Conservation (phyloP, 2,329 filamentous ascomycete species). For the Aspergillus piperis region DNA sequence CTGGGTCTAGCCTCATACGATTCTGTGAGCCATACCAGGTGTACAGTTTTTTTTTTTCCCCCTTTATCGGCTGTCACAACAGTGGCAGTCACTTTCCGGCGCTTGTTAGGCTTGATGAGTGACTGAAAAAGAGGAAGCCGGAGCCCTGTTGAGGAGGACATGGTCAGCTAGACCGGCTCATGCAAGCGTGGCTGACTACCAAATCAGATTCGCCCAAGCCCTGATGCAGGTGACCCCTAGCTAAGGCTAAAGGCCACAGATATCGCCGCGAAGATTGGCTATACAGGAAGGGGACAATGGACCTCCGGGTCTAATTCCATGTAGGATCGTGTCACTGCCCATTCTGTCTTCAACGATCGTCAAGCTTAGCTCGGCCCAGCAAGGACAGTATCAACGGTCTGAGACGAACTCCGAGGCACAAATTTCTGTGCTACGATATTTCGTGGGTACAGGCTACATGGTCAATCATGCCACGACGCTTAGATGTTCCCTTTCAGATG, state of each 20-base stretch:
- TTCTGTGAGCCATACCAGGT: neutral
- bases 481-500: neutral
- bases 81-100: neutral
- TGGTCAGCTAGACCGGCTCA: neutral
- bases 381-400: neutral
- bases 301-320: neutral
- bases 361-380: neutral
- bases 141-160: too few relatives aligned
- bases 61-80: neutral
- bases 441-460: neutral
- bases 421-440: neutral
- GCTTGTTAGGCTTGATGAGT: neutral
- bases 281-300: neutral
- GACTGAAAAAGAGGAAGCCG: neutral
- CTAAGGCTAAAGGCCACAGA: neutral
- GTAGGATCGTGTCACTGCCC: neutral
- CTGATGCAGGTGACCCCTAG: neutral
- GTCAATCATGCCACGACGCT: too few relatives aligned
- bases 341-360: neutral
- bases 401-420: neutral
- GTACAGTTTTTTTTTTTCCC: too few relatives aligned
- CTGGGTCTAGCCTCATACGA: slow-evolving; percentile 8
- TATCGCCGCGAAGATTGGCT: neutral
- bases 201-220: neutral
- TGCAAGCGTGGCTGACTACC: neutral